These are phyloP conservation scores for Kluyveromyces aestuarii DNA, from an alignment of 805 yeast species.

Conservation along the genomic window DNA sequence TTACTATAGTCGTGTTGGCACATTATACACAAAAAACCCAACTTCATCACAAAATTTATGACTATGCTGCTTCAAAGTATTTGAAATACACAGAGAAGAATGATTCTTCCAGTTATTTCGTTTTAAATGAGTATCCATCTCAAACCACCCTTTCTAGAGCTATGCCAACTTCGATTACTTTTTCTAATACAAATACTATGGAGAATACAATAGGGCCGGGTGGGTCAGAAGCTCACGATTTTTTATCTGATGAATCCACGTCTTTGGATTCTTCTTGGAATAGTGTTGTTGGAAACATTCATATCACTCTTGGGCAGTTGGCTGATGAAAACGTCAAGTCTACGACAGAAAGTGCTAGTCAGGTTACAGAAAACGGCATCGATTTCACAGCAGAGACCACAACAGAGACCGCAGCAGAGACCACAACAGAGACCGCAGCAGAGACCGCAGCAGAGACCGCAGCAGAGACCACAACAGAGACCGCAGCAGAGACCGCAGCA, in stretches of 20 bases:
- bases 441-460: too few relatives aligned
- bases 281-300: background rate
- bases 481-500: background rate
- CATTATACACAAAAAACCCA: constrained; percentile 20
- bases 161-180: constrained; percentile 8
- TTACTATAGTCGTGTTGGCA: constrained; percentile 15
- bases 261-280: background rate
- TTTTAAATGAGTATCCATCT: constrained; percentile 8
- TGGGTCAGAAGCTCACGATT: constrained; percentile 6
- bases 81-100: constrained; percentile 7
- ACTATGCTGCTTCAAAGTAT: constrained; percentile 12
- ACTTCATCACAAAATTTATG: constrained; percentile 14
- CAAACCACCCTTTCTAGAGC: constrained; percentile 17
- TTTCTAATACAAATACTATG: constrained; percentile 5
- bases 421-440: too few relatives aligned
- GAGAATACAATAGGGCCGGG: constrained; percentile 3
- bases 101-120: constrained; percentile 11
- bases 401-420: too few relatives aligned
- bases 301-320: background rate
- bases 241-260: background rate
- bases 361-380: background rate
- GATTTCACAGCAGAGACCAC: background rate
- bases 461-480: too few relatives aligned
- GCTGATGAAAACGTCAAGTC: too few relatives aligned
- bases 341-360: too few relatives aligned